phyloP scores from a whole-genome alignment of 495 filamentous ascomycete species.

The Penicillium alfredii region DNA sequence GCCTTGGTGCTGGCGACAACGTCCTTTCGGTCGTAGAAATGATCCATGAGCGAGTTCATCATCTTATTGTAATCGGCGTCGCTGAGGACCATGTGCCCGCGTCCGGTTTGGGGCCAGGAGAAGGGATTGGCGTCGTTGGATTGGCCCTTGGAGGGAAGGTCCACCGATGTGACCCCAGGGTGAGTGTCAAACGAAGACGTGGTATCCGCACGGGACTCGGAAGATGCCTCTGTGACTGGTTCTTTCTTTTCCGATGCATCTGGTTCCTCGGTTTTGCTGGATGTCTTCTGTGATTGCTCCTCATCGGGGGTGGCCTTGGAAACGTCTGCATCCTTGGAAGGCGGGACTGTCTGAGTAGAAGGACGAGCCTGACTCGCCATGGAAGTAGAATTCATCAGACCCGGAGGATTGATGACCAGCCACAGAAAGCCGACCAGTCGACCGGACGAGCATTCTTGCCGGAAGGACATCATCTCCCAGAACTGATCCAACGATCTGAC shows the following conservation, averaged over 20 bases:
- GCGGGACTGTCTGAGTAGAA: slow-evolving; percentile 4
- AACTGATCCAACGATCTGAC: slow-evolving; percentile 81
- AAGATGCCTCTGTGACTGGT: neutral
- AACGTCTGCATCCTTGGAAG: slow-evolving; percentile 3
- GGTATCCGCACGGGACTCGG: slow-evolving; percentile 28
- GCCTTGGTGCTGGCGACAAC: slow-evolving; percentile 61
- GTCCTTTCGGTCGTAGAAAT: slow-evolving; percentile 70
- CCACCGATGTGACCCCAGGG: slow-evolving; percentile 45
- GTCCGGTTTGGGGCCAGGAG: slow-evolving; percentile 59
- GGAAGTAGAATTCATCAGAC: slow-evolving; percentile 32
- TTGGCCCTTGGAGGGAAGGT: slow-evolving; percentile 1
- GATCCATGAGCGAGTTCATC: slow-evolving; percentile 71
- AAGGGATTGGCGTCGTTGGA: slow-evolving; percentile 47
- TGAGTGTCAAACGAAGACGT: slow-evolving; percentile 27
- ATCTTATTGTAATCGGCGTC: slow-evolving; percentile 69
- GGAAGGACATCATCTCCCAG: slow-evolving; percentile 97
- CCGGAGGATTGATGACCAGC: slow-evolving; percentile 66
- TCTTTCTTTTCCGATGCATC: neutral
- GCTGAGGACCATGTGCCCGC: slow-evolving; percentile 63
- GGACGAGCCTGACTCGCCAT: slow-evolving; percentile 29
- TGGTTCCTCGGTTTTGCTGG: neutral
- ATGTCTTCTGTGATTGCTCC: neutral
- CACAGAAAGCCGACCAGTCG: slow-evolving; percentile 90
- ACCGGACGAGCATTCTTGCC: slow-evolving; percentile 92
- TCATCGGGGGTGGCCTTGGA: slow-evolving; percentile 6